phyloP scores from a whole-genome alignment of 2,329 filamentous ascomycete species.

The Coniella lustricola region DNA sequence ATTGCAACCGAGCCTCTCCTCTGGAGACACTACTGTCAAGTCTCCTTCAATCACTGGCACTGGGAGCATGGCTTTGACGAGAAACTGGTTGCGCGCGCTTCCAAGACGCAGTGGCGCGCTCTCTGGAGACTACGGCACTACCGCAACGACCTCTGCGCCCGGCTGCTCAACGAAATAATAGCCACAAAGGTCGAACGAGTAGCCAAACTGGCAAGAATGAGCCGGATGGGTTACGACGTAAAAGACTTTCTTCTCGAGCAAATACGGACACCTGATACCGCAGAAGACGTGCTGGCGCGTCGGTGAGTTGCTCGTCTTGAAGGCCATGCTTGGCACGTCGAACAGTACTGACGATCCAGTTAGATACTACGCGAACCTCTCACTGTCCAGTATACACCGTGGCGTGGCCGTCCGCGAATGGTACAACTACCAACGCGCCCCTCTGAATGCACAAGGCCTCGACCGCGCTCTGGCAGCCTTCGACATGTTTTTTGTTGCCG shows the following conservation, averaged over 20 bases:
- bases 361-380: conserved; percentile 68
- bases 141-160: conserved; percentile 44
- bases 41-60: conserved; percentile 70
- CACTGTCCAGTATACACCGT: conserved; percentile 75
- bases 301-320: conserved; percentile 45
- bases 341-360: conserved; percentile 6
- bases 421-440: conserved; percentile 44
- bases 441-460: conserved; percentile 34
- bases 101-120: conserved; percentile 65
- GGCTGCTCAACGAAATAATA: conserved; percentile 61
- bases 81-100: conserved; percentile 47
- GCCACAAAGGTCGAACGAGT: conserved; percentile 63
- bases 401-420: conserved; percentile 73
- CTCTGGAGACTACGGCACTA: conserved; percentile 53
- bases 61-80: conserved; percentile 50
- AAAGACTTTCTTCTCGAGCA: conserved; percentile 76
- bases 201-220: conserved; percentile 62
- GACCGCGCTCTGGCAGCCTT: conserved; percentile 75
- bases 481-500: conserved; percentile 80
- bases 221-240: conserved; percentile 71
- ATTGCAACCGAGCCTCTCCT: conserved; percentile 66
- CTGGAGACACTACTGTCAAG: conserved; percentile 70
- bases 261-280: conserved; percentile 48
- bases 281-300: conserved; percentile 70
- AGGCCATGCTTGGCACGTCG: too few relatives aligned